Base-by-base conservation (phyloP, 139 green algal species). In the Chlamydomonas applanata region DNA sequence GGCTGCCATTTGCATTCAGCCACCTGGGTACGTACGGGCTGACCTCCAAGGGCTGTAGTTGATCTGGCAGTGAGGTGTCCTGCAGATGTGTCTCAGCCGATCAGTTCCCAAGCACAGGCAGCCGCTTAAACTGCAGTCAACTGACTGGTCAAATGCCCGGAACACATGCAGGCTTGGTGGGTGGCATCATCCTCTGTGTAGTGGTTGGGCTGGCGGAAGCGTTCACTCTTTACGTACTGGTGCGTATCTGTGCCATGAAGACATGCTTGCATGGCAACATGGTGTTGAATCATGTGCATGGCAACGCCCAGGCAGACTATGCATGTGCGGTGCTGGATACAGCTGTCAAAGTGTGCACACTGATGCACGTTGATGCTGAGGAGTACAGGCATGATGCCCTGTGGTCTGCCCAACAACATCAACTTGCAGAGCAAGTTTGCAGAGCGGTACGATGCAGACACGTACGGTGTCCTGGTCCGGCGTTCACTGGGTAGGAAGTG, bases 191-290 rank as follows among this genome's bases (percentile, higher is more conserved):
- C 0, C 49, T 89, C 14, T 87, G 82, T 5, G 0, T 84, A 0
- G 9, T 76, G 0, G 76, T 95, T 30, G 86, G 76, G 1, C n/a
- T 30, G 2, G 52, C 67, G 0, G 85, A 94, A 64, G 82, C 69
- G 0, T 91, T 92, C 73, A 93, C 90, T 1, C 78, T 94, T 52
- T 94, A 93, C 36, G 85, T 94, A 20, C 80, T 95, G 29, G 73
- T 77, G 1, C 79, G 75, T 17, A 30, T 7, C 20, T 49, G 46
- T 46, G n/a, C n/a, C n/a, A n/a, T n/a, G n/a, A n/a, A n/a, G n/a
- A n/a, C n/a, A n/a, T n/a, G n/a, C n/a, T n/a, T n/a, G 46, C 46
- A 56, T 56, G 17, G 17, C 46, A 56, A 14, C 14, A 56, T 17
- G 46, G 46, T 56, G 14, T 14, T 56, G 46, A 56, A 17, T 56